phyloP scores from a whole-genome alignment of 176 grass and related monocot genomes.

The Saccharum officinarum region DNA sequence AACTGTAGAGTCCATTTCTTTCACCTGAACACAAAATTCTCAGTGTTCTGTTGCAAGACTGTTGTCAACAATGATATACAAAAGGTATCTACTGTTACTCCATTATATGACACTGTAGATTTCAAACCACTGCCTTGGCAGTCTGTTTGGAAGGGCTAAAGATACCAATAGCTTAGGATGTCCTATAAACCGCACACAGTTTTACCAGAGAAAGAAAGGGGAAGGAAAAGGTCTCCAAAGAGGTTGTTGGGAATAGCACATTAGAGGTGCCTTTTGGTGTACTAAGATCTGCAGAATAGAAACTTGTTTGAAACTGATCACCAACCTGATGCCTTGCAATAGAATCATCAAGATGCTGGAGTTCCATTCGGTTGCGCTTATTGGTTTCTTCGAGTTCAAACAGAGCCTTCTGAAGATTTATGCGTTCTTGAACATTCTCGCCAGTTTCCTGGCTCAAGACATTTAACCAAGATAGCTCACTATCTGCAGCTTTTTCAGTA shows the following conservation, averaged over 20 bases:
- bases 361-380: constrained; percentile 82
- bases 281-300: neutral
- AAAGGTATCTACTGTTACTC: neutral
- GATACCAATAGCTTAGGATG: neutral
- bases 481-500: constrained; percentile 72
- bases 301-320: constrained; percentile 6
- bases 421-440: constrained; percentile 97
- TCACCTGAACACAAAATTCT: constrained; percentile 50
- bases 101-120: neutral
- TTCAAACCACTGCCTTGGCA: neutral
- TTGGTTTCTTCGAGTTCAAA: constrained; percentile 99
- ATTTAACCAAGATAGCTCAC: constrained; percentile 93
- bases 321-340: constrained; percentile 81
- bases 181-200: neutral
- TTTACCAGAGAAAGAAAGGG: neutral
- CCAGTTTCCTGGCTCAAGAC: constrained; percentile 90
- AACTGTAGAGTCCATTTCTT: constrained; percentile 57
- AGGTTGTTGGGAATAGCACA: neutral
- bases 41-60: constrained; percentile 1
- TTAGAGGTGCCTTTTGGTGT: neutral
- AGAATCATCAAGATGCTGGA: constrained; percentile 88
- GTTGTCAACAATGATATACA: neutral
- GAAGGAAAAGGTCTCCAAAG: neutral
- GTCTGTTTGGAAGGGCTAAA: neutral
- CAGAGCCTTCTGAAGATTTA: constrained; percentile 98